Conservation (phyloP, 352 stramenopile genomes). For the Phytopythium vexans region DNA sequence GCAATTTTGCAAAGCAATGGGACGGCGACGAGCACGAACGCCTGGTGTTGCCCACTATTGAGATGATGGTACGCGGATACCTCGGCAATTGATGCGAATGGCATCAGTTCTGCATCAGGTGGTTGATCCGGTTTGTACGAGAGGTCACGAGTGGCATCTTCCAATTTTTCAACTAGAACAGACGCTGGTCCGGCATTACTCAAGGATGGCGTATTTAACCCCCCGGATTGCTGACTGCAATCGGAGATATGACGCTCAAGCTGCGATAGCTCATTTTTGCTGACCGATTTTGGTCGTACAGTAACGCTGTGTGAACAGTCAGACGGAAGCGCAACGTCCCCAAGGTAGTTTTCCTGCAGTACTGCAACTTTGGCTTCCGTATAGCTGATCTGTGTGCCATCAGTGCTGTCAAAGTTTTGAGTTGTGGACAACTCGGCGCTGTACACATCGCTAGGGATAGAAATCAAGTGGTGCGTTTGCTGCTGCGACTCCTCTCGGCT, state of each 20-base stretch:
- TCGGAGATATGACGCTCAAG: too few species aligned
- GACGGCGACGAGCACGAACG: slow-evolving; percentile 3
- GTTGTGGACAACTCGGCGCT: background rate
- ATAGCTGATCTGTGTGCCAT: too few species aligned
- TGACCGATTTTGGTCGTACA: too few species aligned
- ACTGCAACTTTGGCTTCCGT: too few species aligned
- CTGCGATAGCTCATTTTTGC: too few species aligned
- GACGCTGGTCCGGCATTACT: background rate
- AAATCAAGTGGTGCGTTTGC: background rate
- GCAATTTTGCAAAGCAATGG: slow-evolving; percentile 8
- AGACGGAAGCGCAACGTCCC: too few species aligned
- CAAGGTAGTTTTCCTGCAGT: too few species aligned
- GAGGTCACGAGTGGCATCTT: background rate
- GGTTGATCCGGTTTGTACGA: background rate
- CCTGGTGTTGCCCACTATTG: slow-evolving; percentile 2
- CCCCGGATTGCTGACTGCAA: too few species aligned
- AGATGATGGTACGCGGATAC: background rate
- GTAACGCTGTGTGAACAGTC: too few species aligned
- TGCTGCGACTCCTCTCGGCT: background rate
- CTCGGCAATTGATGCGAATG: background rate
- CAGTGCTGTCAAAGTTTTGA: too few species aligned
- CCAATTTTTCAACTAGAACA: background rate
- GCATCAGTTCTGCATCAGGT: background rate
- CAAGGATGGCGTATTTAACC: too few species aligned
- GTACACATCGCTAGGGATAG: background rate